Evolutionary conservation across 805 yeast genomes (phyloP).

Genomic region (Spathaspora arborariae): DNA sequence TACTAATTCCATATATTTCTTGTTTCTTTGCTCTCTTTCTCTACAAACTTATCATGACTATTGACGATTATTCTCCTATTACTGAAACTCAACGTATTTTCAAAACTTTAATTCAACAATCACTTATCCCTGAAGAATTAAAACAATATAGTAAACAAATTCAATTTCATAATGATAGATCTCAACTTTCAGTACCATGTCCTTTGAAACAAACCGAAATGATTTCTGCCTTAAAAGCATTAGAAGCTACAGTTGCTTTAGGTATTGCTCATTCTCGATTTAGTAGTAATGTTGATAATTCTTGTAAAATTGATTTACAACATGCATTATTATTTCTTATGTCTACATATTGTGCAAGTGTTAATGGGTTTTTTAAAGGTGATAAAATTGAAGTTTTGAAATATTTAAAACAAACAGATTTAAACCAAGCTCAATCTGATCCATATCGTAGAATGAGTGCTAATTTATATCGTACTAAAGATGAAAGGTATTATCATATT

Average conservation of each 20-base stretch:
- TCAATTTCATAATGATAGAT: constrained; percentile 9
- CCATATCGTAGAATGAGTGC: constrained; percentile 29
- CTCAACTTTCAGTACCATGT: constrained; percentile 18
- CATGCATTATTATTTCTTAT: constrained; percentile 26
- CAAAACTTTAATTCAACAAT: constrained; percentile 4
- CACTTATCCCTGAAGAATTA: constrained; percentile 14
- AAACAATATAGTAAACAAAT: constrained; percentile 7
- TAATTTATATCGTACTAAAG: constrained; percentile 29
- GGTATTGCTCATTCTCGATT: constrained; percentile 15
- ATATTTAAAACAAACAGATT: constrained; percentile 9
- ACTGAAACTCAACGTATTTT: constrained; percentile 13
- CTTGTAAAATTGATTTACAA: constrained; percentile 14
- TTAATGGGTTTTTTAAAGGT: constrained; percentile 23
- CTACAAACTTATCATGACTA: constrained; percentile 1
- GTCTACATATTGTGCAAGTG: constrained; percentile 28
- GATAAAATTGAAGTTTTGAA: constrained; percentile 15
- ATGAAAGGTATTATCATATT: constrained; percentile 22
- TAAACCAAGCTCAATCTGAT: constrained; percentile 10
- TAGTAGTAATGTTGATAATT: constrained; percentile 7
- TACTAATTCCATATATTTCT: background rate
- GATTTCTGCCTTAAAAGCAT: constrained; percentile 21
- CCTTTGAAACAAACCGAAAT: constrained; percentile 22
- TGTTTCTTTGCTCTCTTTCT: background rate
- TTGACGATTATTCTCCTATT: constrained; percentile 8
- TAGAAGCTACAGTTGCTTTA: constrained; percentile 17